A percentile compares a stretch with the other conserved stretches of the same genome.
Conservation (phyloP, 768 basidiomycete genomes). For the Exidia glandulosa region DNA sequence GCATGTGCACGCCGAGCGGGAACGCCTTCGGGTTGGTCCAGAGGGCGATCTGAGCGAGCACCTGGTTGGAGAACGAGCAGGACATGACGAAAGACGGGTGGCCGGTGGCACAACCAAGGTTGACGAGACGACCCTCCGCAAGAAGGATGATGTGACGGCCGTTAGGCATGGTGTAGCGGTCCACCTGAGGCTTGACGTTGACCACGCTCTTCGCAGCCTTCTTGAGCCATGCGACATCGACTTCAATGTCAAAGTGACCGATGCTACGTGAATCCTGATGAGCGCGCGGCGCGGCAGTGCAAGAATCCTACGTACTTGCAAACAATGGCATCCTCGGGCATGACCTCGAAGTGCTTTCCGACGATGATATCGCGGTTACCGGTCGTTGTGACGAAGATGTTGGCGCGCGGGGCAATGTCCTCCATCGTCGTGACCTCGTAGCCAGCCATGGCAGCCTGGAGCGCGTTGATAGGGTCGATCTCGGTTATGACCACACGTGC, state of each 20-base stretch:
- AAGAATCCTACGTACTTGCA: slow-evolving; percentile 58
- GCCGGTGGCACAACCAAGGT: slow-evolving; percentile 95
- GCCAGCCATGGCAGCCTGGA: slow-evolving; percentile 99
- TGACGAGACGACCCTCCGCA: slow-evolving; percentile 97
- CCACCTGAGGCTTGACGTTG: slow-evolving; percentile 99
- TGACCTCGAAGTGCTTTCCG: slow-evolving; percentile 78
- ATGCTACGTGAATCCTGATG: slow-evolving; percentile 37
- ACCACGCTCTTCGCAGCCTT: slow-evolving; percentile 67
- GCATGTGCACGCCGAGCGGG: slow-evolving; percentile 95
- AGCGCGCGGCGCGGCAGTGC: neutral
- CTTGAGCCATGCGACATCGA: slow-evolving; percentile 98
- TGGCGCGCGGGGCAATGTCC: slow-evolving; percentile 78
- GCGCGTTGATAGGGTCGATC: slow-evolving; percentile 99
- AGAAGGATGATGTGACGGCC: slow-evolving; percentile 96
- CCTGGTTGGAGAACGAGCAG: slow-evolving; percentile 98
- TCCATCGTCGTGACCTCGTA: slow-evolving; percentile 99
- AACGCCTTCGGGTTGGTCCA: slow-evolving; percentile 90
- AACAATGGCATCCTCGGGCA: slow-evolving; percentile 98
- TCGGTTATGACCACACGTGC: slow-evolving; percentile 93
- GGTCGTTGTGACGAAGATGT: slow-evolving; percentile 96
- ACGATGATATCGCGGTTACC: slow-evolving; percentile 98
- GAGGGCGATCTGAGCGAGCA: slow-evolving; percentile 94
- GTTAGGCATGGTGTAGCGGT: slow-evolving; percentile 85
- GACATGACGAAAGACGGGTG: slow-evolving; percentile 99
- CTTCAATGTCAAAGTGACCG: slow-evolving; percentile 77